Evolutionary conservation across 371 early-diverging fungal species (phyloP).

Genomic region (Zancudomyces culisetae): DNA sequence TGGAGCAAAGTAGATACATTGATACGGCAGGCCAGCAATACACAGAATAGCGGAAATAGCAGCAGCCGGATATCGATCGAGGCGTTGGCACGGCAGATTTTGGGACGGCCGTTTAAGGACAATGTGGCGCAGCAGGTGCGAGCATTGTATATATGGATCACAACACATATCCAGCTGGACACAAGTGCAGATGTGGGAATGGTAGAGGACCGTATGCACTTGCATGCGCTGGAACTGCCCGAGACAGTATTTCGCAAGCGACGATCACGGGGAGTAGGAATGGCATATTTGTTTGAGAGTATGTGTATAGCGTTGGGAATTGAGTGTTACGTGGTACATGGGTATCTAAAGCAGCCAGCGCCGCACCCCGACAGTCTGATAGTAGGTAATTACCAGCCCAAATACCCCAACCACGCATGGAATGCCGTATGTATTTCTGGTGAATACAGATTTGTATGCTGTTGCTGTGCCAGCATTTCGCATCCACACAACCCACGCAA

Average conservation of each 20-base stretch:
- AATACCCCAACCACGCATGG: constrained; percentile 22
- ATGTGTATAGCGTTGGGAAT: constrained; percentile 21
- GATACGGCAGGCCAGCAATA: constrained; percentile 16
- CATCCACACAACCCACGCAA: constrained; percentile 13
- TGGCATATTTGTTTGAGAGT: constrained; percentile 24
- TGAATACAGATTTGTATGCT: constrained; percentile 21
- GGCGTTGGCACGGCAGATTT: constrained; percentile 16
- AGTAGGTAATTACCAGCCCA: constrained; percentile 9
- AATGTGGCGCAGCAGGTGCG: constrained; percentile 7
- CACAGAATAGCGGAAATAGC: too few species aligned
- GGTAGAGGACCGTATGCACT: constrained; percentile 14
- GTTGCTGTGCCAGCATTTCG: constrained; percentile 17
- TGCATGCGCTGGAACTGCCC: constrained; percentile 17
- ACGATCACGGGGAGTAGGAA: constrained; percentile 20
- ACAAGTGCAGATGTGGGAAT: background rate
- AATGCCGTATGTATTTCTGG: constrained; percentile 21
- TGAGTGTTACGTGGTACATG: constrained; percentile 17
- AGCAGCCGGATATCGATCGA: constrained; percentile 17
- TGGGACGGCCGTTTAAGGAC: constrained; percentile 18
- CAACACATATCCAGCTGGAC: constrained; percentile 19
- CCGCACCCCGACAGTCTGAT: constrained; percentile 7
- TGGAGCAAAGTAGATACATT: constrained; percentile 23
- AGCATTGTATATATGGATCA: constrained; percentile 23
- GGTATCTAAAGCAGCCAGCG: constrained; percentile 22
- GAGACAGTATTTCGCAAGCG: constrained; percentile 17